Base-by-base conservation (phyloP, 2,329 filamentous ascomycete genomes). In the Beauveria asiatica region DNA sequence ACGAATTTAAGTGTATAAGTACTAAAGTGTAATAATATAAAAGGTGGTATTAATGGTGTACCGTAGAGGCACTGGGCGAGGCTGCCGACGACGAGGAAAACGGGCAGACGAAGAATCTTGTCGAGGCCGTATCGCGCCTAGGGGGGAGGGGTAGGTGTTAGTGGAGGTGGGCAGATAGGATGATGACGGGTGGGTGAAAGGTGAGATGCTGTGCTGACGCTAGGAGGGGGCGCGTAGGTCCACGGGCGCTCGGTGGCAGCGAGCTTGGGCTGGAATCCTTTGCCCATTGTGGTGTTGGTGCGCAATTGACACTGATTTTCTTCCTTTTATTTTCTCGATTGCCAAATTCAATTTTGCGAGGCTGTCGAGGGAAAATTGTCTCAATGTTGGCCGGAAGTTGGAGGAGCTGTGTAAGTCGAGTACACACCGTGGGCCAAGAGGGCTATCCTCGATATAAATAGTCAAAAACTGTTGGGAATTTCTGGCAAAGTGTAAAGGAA, bases 21-120 rank as follows among this genome's bases (percentile, higher is more conserved):
- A n/a, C n/a, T n/a, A n/a, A n/a, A n/a, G n/a, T n/a, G n/a, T n/a
- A n/a, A n/a, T n/a, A n/a, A n/a, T n/a, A n/a, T n/a, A n/a, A n/a
- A n/a, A n/a, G n/a, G n/a, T n/a, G n/a, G n/a, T n/a, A n/a, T n/a
- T n/a, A n/a, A n/a, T n/a, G n/a, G n/a, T n/a, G n/a, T n/a, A n/a
- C n/a, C n/a, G n/a, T n/a, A n/a, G 49, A 64, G 17, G 21, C 70
- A 64, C 62, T 78, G 76, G 4, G 67, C 19, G 6, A 72, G 23
- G 17, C 73, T 75, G 11, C 73, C 74, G 17, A 72, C 52, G 17
- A 72, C 61, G 11, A 75, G 48, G 8, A 71, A 65, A 3, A 70
- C 72, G 8, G 67, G 69, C 11, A 73, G 64, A 2, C 67, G 70
- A 57, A 76, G 68, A 58, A 78, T 68, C 9, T 67, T 58, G 51